These are phyloP conservation scores for Polygonum aviculare DNA, from an alignment of 148 eudicot species.

Conservation along the genomic window DNA sequence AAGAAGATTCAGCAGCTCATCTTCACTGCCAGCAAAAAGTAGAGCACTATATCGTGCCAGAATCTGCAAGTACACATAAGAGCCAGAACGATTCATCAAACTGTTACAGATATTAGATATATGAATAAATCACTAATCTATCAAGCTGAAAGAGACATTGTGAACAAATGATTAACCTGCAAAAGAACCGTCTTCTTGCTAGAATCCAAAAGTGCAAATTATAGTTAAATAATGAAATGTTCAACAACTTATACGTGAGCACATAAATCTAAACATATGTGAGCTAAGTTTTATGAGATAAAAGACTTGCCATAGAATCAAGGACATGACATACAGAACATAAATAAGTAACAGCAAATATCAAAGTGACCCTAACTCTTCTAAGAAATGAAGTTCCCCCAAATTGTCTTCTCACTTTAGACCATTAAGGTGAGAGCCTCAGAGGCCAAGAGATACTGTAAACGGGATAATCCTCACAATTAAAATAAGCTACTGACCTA, in stretches of 20 bases:
- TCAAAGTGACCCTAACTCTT: not conserved
- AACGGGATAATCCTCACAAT: no score
- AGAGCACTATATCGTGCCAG: conserved; percentile 75
- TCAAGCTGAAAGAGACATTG: not conserved
- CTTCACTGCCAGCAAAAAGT: conserved; percentile 77
- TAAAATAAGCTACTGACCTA: no score
- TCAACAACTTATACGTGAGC: not conserved
- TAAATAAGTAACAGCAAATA: not conserved
- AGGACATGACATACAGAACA: not conserved
- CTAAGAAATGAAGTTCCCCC: not conserved
- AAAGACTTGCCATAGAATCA: not conserved
- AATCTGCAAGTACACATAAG: conserved; percentile 38
- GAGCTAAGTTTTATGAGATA: not conserved
- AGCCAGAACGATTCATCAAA: conserved; percentile 20
- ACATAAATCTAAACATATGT: not conserved
- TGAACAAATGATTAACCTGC: not conserved
- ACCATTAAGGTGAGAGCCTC: not conserved
- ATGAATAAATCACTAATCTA: conserved; percentile 19
- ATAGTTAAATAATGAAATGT: not conserved
- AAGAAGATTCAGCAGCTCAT: conserved; percentile 70
- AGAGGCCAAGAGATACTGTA: no score
- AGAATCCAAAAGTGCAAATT: not conserved
- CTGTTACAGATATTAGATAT: conserved; percentile 56
- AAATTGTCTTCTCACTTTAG: not conserved
- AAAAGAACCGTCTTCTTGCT: not conserved